A percentile compares a stretch with the other conserved stretches of the same genome.
These are phyloP conservation scores for Lactarius quietus DNA, from an alignment of 768 basidiomycete species.

Conservation along the genomic window DNA sequence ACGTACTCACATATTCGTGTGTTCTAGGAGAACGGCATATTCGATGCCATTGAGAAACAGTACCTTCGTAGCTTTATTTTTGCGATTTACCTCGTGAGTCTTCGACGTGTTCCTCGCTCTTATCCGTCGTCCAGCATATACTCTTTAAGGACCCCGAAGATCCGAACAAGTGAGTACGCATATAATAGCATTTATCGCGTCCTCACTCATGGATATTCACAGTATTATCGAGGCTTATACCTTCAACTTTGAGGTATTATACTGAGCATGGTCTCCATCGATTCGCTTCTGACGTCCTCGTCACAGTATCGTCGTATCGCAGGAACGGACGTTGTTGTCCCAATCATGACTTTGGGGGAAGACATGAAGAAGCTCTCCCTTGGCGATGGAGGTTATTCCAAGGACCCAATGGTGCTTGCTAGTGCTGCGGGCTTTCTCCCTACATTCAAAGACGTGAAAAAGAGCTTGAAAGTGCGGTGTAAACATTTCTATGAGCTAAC, in stretches of 20 bases:
- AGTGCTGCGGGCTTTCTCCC: constrained; percentile 58
- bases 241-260: constrained; percentile 67
- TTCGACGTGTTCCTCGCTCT: not conserved
- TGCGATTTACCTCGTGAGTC: constrained; percentile 74
- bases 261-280: not conserved
- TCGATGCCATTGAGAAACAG: constrained; percentile 79
- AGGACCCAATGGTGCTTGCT: constrained; percentile 61
- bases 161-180: constrained; percentile 65
- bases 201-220: constrained; percentile 5
- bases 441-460: constrained; percentile 77
- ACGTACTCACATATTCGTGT: not conserved
- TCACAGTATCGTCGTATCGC: constrained; percentile 64
- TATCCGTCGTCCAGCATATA: constrained; percentile 13
- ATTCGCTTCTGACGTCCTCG: not conserved
- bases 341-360: constrained; percentile 71
- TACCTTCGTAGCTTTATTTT: constrained; percentile 86
- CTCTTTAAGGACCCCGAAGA: constrained; percentile 68
- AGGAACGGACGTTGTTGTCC: constrained; percentile 56
- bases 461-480: constrained; percentile 63
- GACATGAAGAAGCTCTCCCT: constrained; percentile 51
- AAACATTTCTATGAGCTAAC: constrained; percentile 1
- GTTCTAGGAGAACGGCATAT: constrained; percentile 78
- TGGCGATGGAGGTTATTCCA: constrained; percentile 31
- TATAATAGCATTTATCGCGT: constrained; percentile 30
- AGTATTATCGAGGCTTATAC: constrained; percentile 89